Evolutionary conservation across 139 green algal species (phyloP).

Genomic region (Tetradesmus lagerheimii): DNA sequence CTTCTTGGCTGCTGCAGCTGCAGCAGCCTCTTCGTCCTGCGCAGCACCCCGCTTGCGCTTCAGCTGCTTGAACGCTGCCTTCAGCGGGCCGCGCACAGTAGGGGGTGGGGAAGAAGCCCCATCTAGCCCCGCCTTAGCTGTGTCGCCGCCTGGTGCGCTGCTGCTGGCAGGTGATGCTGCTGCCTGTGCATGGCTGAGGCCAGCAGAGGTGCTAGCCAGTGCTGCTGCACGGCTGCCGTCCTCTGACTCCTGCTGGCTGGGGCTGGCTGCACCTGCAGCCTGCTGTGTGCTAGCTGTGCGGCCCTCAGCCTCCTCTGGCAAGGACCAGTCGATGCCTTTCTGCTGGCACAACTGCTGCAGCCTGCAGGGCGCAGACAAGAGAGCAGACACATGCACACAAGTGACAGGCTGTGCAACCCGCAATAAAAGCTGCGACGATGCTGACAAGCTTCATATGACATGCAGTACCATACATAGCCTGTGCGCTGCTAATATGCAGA

Average conservation of each 20-base stretch:
- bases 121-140: slow-evolving; percentile 1
- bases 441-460: background rate
- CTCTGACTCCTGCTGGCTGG: slow-evolving; percentile 19
- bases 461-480: background rate
- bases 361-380: slow-evolving; percentile 32
- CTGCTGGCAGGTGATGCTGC: slow-evolving; percentile 27
- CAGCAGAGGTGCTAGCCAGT: background rate
- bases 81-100: slow-evolving; percentile 54
- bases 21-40: background rate
- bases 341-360: slow-evolving; percentile 65
- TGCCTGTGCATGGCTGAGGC: background rate
- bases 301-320: slow-evolving; percentile 3
- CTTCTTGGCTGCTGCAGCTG: slow-evolving; percentile 1
- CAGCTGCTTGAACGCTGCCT: slow-evolving; percentile 65
- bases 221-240: slow-evolving; percentile 4
- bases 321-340: slow-evolving; percentile 56
- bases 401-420: background rate
- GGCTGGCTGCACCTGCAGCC: slow-evolving; percentile 21
- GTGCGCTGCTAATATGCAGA: background rate
- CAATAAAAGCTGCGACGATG: background rate
- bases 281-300: slow-evolving; percentile 39
- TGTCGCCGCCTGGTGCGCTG: background rate
- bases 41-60: slow-evolving; percentile 53
- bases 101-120: background rate
- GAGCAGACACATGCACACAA: background rate